Base-by-base conservation (phyloP, 495 filamentous ascomycete species). In the Lophium mytilinum region DNA sequence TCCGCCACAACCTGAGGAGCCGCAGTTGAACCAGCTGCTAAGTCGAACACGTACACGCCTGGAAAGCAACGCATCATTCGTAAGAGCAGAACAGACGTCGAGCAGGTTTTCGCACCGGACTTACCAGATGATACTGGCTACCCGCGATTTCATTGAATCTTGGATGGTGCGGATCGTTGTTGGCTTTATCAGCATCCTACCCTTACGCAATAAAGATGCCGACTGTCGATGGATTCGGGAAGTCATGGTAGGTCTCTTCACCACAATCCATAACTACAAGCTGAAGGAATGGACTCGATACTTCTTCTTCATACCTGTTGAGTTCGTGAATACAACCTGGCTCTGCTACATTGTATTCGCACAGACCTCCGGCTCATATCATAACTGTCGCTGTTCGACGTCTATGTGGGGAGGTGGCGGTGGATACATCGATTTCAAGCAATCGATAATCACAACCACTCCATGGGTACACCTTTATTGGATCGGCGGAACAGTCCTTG, bases 351-450 rank as follows among this genome's bases (percentile, higher is more conserved):
- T 67, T 45, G 59, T 64, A 10, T 33, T 70, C 19, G 66, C 70
- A 5, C 70, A 72, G 55, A 72, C 70, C 11, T 55, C 70, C 34
- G 70, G 70, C 35, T n/a, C 37, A 12, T 70, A 69, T 52, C 46
- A 65, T 19, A 72, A 55, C 30, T 72, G 70, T 48, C 53, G 58
- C 11, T 72, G 70, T 53, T 57, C 66, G 57, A 54, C 48, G 8
- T 55, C 52, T 43, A 63, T 33, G 12, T 71, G 66, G 65, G 60
- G 48, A 10, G 40, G 35, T 15, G 50, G 35, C n/a, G 63, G 64
- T 21, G 68, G 70, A 21, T 72, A 69, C 39, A 56, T 70, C 24
- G 67, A 71, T 40, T 63, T 71, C 43, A 57, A 35, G 17, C 55
- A 68, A 39, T 50, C 52, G 47, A 48, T 58, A 37, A 36, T 49